Evolutionary conservation across 2,329 filamentous ascomycete species (phyloP), one percentile per base, ranked within the genome.

Genomic region (Cordyceps tenuipes): DNA sequence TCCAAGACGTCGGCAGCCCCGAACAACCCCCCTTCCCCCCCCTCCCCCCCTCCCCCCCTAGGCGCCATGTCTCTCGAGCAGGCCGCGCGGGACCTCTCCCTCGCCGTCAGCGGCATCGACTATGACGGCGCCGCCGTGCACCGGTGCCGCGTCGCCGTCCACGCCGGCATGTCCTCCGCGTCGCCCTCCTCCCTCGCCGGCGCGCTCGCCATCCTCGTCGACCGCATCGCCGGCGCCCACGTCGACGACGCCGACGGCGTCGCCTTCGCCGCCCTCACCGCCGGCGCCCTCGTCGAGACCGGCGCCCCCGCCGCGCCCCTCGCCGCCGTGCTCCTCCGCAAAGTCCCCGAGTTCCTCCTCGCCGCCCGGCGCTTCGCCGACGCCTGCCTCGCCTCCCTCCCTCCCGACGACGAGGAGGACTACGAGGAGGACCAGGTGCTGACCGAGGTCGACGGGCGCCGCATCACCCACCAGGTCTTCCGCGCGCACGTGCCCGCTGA

Each of bases 21-120:
- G 26, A 21, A 3, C 31, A 44, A 17, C n/a, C 41, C 6, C 2
- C 6, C n/a, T n/a, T n/a, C n/a, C n/a, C n/a, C n/a, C n/a, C n/a
- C n/a, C n/a, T n/a, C n/a, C n/a, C n/a, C n/a, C n/a, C n/a, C n/a
- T n/a, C n/a, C n/a, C n/a, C 41, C 26, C 26, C 26, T 3, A 6
- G 26, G n/a, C n/a, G 52, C 52, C 43, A 57, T 57, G 55, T 50
- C 55, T 21, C 55, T 57, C 34, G 46, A 57, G 55, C 55, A 57
- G 55, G 55, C 55, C 34, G 55, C 55, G 29, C 55, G 55, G n/a
- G 55, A 57, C 36, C 55, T 57, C 46, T 13, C 47, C 34, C 17
- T 26, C 21, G 55, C 55, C 55, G 55, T 57, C 31, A 57, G 55
- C 55, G 55, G 55, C 55, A 57, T 57, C 47, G 55, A 57, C 55